A percentile compares a stretch with the other conserved stretches of the same genome.
phyloP scores from a whole-genome alignment of 257 asterid genomes.

The Nicotiana undulata region DNA sequence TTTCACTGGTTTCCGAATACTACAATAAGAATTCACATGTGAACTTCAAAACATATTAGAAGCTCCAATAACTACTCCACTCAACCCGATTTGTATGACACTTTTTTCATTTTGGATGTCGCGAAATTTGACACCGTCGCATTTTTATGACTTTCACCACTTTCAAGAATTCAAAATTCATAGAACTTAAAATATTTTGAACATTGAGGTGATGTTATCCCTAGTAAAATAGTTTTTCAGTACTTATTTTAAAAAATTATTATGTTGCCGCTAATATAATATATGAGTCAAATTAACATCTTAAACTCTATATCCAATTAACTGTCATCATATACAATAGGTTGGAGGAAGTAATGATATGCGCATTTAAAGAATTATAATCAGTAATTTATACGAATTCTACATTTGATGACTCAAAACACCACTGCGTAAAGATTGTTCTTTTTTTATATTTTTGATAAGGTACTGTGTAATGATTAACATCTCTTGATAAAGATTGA shows the following conservation, averaged over 20 bases:
- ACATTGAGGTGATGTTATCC: not conserved
- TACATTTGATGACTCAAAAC: not conserved
- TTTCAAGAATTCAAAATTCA: not conserved
- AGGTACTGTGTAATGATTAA: not conserved
- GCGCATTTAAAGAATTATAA: not conserved
- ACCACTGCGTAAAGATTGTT: too few relatives aligned
- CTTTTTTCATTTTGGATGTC: not conserved
- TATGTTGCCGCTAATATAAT: not conserved
- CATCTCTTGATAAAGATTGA: not conserved
- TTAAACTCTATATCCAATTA: not conserved
- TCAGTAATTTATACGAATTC: not conserved
- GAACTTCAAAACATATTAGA: not conserved
- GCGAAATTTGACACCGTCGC: not conserved
- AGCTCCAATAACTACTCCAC: not conserved
- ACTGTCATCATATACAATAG: not conserved
- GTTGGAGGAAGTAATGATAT: not conserved
- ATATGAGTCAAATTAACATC: not conserved
- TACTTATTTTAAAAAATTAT: not conserved
- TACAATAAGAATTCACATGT: not conserved
- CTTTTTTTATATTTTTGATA: too few relatives aligned
- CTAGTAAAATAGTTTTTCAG: not conserved
- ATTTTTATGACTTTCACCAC: not conserved
- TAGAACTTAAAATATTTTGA: not conserved
- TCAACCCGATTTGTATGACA: not conserved
- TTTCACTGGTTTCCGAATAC: not conserved